Percentiles rank a stretch among this genome's conserved stretches.
These are phyloP conservation scores for barrel medic (Medicago truncatula) DNA, from an alignment of 306 rosid species.

Conservation along the genomic window DNA sequence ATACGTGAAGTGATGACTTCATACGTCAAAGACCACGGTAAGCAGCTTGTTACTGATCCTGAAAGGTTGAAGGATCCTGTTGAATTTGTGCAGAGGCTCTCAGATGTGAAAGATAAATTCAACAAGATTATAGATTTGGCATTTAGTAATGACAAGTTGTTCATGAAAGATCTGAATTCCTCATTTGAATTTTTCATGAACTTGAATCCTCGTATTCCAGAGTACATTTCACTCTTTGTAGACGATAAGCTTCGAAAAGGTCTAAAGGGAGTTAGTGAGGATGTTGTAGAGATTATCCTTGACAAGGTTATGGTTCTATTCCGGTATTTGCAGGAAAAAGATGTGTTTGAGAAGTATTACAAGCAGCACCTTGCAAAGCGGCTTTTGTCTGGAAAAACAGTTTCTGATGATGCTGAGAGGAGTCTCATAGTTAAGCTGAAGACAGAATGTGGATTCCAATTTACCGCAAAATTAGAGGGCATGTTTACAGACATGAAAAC, in stretches of 20 bases:
- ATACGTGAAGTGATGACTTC: slow-evolving; percentile 81
- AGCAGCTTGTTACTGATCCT: slow-evolving; percentile 72
- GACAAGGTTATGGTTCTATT: slow-evolving; percentile 88
- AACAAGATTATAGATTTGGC: slow-evolving; percentile 66
- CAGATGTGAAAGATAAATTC: slow-evolving; percentile 79
- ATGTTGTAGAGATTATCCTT: slow-evolving; percentile 74
- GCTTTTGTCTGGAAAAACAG: slow-evolving; percentile 81
- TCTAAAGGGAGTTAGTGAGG: slow-evolving; percentile 80
- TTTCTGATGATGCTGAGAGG: slow-evolving; percentile 85
- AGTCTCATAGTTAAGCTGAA: slow-evolving; percentile 86
- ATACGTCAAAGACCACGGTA: slow-evolving; percentile 73
- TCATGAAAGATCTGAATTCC: slow-evolving; percentile 77
- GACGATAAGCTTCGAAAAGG: slow-evolving; percentile 85
- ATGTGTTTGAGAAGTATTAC: slow-evolving; percentile 81
- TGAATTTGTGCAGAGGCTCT: slow-evolving; percentile 79
- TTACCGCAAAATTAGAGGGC: slow-evolving; percentile 82
- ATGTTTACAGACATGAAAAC: slow-evolving; percentile 91
- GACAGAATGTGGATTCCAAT: slow-evolving; percentile 85
- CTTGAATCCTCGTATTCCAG: slow-evolving; percentile 76
- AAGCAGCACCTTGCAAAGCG: slow-evolving; percentile 90
- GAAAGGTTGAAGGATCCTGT: slow-evolving; percentile 86
- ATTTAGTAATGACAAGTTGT: slow-evolving; percentile 72
- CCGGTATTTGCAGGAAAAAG: slow-evolving; percentile 84
- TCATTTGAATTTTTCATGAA: slow-evolving; percentile 77
- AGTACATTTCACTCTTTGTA: slow-evolving; percentile 82